Evolutionary conservation across 2,329 filamentous ascomycete species (phyloP).

Genomic region (Penicillium fuscoglaucum): DNA sequence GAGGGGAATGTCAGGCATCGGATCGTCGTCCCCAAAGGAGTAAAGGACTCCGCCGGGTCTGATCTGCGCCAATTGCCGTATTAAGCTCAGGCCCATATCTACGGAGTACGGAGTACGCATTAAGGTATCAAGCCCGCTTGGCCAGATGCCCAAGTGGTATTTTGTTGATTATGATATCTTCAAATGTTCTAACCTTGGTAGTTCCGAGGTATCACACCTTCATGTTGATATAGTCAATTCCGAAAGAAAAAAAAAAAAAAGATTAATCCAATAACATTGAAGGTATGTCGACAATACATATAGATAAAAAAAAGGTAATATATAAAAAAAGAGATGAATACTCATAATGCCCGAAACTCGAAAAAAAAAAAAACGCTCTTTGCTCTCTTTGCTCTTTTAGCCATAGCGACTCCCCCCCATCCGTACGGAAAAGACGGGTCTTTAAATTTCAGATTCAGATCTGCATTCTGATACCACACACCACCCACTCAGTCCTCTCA

Average conservation of each 20-base stretch:
- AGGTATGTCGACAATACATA: not conserved
- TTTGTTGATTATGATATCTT: no score
- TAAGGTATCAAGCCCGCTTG: no score
- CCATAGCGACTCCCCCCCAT: not conserved
- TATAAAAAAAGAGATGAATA: not conserved
- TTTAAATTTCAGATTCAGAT: not conserved
- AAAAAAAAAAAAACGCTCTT: not conserved
- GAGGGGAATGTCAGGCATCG: not conserved
- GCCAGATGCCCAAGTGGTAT: no score
- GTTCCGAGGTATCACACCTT: not conserved
- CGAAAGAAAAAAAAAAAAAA: not conserved
- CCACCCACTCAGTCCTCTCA: not conserved
- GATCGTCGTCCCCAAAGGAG: not conserved
- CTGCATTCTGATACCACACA: not conserved
- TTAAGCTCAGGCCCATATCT: no score
- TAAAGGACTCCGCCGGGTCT: not conserved
- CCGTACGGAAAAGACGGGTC: not conserved
- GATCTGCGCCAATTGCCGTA: not conserved
- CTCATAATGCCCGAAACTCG: conserved; percentile 4
- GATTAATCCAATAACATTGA: not conserved
- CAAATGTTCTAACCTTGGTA: no score
- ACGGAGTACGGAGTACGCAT: no score
- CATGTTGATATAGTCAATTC: not conserved
- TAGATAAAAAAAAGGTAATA: not conserved
- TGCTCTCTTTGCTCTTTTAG: conserved; percentile 11